These are phyloP conservation scores for Termitomyces bulborhizus DNA, from an alignment of 768 basidiomycete genomes.

Conservation along the genomic window DNA sequence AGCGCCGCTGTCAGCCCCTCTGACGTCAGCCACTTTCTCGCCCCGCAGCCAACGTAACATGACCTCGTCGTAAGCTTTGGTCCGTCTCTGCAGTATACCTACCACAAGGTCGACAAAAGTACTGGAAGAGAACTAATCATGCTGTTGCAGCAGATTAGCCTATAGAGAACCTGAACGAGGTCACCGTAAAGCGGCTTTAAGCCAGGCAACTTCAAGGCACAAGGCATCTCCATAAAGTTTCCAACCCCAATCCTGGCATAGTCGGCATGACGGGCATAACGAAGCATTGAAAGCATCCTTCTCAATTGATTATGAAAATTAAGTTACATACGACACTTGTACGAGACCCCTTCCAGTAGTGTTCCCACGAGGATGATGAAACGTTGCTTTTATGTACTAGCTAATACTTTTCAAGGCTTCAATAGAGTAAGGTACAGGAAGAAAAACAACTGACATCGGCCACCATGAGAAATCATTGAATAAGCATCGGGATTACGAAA, in stretches of 20 bases:
- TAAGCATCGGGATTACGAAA: not conserved
- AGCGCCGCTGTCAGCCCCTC: not conserved
- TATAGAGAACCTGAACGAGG: too few species aligned
- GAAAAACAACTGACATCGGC: too few species aligned
- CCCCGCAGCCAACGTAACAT: not conserved
- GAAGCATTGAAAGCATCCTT: constrained; percentile 37
- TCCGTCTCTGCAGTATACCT: not conserved
- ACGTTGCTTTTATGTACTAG: too few species aligned
- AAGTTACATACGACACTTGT: too few species aligned
- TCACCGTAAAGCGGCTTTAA: constrained; percentile 10
- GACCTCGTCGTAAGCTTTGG: not conserved
- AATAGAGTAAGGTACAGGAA: too few species aligned
- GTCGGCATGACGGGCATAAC: constrained; percentile 49
- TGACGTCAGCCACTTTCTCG: not conserved
- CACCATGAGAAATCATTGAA: not conserved
- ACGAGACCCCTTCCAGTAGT: too few species aligned
- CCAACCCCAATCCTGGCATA: constrained; percentile 70
- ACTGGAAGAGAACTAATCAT: not conserved
- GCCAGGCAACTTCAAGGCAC: constrained; percentile 24
- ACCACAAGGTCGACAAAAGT: not conserved
- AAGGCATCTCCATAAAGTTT: constrained; percentile 44
- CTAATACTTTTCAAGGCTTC: too few species aligned
- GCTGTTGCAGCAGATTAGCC: too few species aligned
- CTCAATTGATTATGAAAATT: too few species aligned
- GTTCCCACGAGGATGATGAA: too few species aligned